Percentiles rank a stretch among this genome's conserved stretches.
Evolutionary conservation across 306 rosid species (phyloP).

Genomic region (Quercus gilva): DNA sequence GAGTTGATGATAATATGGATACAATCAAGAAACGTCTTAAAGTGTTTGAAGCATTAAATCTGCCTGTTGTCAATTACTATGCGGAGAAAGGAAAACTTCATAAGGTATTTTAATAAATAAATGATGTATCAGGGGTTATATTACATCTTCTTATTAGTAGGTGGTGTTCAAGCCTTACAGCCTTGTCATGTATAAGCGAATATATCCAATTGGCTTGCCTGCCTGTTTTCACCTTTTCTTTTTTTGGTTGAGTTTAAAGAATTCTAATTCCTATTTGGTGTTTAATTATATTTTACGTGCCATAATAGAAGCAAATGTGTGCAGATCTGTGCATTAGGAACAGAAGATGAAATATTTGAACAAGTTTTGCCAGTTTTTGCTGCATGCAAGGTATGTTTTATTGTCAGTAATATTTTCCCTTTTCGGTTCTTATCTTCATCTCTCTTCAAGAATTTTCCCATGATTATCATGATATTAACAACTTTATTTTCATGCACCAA

Average conservation of each 20-base stretch:
- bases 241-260: not conserved
- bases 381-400: conserved; percentile 46
- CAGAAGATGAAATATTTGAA: conserved; percentile 80
- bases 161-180: not conserved
- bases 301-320: conserved; percentile 20
- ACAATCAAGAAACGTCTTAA: conserved; percentile 86
- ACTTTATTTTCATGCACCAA: not conserved
- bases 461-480: not conserved
- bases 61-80: conserved; percentile 77
- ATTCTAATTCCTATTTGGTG: not conserved
- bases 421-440: not conserved
- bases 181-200: not conserved
- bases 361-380: conserved; percentile 73
- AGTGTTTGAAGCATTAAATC: conserved; percentile 66
- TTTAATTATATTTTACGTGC: not conserved
- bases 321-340: conserved; percentile 90
- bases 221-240: not conserved
- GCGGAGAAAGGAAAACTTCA: conserved; percentile 71
- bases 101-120: conserved; percentile 42
- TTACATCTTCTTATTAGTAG: not conserved
- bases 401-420: not conserved
- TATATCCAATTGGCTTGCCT: not conserved
- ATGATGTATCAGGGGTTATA: not conserved
- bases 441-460: not conserved
- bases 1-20: conserved; percentile 89